phyloP scores from a whole-genome alignment of 495 filamentous ascomycete genomes.

The Aspergillus sclerotiicarbonarius region DNA sequence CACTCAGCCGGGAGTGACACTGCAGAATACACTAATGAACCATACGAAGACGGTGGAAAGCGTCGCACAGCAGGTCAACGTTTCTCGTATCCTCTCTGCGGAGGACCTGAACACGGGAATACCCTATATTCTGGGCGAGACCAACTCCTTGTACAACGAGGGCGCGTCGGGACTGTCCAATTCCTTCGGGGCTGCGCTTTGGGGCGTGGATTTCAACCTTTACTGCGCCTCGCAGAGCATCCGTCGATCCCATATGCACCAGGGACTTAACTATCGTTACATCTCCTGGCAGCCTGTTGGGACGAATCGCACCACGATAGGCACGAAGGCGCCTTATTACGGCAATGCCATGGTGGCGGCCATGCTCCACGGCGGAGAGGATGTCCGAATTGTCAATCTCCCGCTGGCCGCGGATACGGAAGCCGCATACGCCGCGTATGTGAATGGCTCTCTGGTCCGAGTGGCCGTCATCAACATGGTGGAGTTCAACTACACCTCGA shows the following conservation, averaged over 20 bases:
- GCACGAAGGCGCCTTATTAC: slow-evolving; percentile 68
- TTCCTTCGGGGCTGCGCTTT: slow-evolving; percentile 68
- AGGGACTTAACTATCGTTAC: slow-evolving; percentile 63
- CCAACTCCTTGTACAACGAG: slow-evolving; percentile 63
- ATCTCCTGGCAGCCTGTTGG: slow-evolving; percentile 58
- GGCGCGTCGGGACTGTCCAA: slow-evolving; percentile 63
- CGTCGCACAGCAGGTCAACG: slow-evolving; percentile 6
- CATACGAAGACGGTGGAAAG: slow-evolving; percentile 53
- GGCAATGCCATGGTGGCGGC: slow-evolving; percentile 61
- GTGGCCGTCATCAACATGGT: slow-evolving; percentile 59
- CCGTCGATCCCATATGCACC: slow-evolving; percentile 63
- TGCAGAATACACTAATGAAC: slow-evolving; percentile 64
- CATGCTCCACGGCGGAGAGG: slow-evolving; percentile 42
- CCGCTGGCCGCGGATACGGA: slow-evolving; percentile 43
- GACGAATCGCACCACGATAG: slow-evolving; percentile 50
- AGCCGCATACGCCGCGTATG: slow-evolving; percentile 60
- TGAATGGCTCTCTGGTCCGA: slow-evolving; percentile 38
- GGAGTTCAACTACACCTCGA: slow-evolving; percentile 32
- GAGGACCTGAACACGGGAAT: slow-evolving; percentile 38
- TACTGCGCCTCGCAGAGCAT: slow-evolving; percentile 57
- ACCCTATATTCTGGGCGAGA: slow-evolving; percentile 64
- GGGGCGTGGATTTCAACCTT: slow-evolving; percentile 66
- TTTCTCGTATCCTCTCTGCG: slow-evolving; percentile 13
- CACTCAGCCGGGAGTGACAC: slow-evolving; percentile 59
- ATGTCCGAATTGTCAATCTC: slow-evolving; percentile 35